phyloP scores from a whole-genome alignment of 345 rosid species.

The Sisymbrium irio region DNA sequence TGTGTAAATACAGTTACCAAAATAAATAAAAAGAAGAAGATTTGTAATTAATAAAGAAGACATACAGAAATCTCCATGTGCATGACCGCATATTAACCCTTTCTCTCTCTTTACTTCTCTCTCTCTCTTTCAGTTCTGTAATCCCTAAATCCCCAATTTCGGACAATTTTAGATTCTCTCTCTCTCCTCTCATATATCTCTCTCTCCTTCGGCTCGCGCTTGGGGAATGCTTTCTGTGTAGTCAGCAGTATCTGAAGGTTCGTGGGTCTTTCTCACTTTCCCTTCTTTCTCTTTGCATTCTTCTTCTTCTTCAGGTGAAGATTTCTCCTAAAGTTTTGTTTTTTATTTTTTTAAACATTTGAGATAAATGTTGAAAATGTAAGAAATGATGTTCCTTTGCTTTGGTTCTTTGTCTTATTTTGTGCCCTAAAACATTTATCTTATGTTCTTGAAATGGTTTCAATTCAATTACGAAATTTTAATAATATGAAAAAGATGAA shows the following conservation, averaged over 20 bases:
- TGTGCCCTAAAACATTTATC: background rate
- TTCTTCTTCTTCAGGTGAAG: background rate
- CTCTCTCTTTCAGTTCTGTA: slow-evolving; percentile 21
- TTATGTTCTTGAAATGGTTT: background rate
- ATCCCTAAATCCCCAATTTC: slow-evolving; percentile 46
- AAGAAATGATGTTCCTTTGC: background rate
- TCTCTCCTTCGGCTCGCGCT: background rate
- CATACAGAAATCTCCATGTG: slow-evolving; percentile 25
- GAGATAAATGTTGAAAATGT: slow-evolving; percentile 9
- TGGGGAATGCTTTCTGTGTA: slow-evolving; percentile 39
- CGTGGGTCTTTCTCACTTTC: slow-evolving; percentile 16
- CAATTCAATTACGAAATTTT: background rate
- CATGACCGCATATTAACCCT: slow-evolving; percentile 25
- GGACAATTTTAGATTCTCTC: slow-evolving; percentile 35
- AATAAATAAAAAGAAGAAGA: slow-evolving; percentile 3
- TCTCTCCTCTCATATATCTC: background rate
- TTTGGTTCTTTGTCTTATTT: background rate
- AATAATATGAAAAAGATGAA: background rate
- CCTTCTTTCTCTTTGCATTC: slow-evolving; percentile 14
- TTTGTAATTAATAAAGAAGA: slow-evolving; percentile 17
- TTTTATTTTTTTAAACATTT: background rate
- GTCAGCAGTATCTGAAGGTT: slow-evolving; percentile 30
- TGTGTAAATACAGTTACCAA: background rate
- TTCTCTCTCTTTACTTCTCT: background rate
- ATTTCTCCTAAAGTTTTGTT: background rate